These are phyloP conservation scores for Amaranthus tricolor DNA, from an alignment of 179 eudicot genomes.

Conservation along the genomic window DNA sequence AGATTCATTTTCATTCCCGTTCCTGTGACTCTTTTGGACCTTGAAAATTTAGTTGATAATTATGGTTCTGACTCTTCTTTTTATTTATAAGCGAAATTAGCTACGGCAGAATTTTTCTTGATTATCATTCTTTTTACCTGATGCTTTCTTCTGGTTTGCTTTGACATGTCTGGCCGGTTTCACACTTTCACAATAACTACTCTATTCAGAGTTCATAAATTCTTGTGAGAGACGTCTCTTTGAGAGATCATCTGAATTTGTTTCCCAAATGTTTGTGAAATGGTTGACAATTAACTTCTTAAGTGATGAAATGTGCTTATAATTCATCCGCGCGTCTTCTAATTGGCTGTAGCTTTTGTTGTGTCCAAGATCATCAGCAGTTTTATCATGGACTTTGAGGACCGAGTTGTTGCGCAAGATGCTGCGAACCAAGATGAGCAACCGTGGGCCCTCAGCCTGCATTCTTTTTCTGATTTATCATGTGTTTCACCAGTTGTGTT, in stretches of 20 bases:
- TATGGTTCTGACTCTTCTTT: neutral
- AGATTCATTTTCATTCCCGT: neutral
- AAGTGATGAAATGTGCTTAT: neutral
- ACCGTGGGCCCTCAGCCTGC: constrained; percentile 47
- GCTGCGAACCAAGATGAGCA: constrained; percentile 33
- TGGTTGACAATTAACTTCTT: constrained; percentile 9
- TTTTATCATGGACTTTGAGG: constrained; percentile 58
- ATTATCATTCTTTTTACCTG: neutral
- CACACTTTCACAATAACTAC: neutral
- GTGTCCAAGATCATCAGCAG: constrained; percentile 32
- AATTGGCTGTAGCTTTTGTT: constrained; percentile 15
- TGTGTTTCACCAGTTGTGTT: constrained; percentile 85
- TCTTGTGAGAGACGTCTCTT: neutral
- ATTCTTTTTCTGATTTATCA: constrained; percentile 76
- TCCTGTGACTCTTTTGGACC: neutral
- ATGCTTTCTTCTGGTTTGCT: neutral
- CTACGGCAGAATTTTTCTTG: neutral
- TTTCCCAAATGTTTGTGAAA: neutral
- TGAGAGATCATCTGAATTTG: neutral
- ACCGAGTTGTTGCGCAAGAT: constrained; percentile 26
- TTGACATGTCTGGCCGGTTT: constrained; percentile 1
- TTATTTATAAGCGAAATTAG: neutral
- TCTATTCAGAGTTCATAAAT: too few relatives aligned
- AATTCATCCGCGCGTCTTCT: constrained; percentile 1
- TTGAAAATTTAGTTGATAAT: neutral